phyloP scores from a whole-genome alignment of 208 protist species.

The Wallacemonas rigidus region DNA sequence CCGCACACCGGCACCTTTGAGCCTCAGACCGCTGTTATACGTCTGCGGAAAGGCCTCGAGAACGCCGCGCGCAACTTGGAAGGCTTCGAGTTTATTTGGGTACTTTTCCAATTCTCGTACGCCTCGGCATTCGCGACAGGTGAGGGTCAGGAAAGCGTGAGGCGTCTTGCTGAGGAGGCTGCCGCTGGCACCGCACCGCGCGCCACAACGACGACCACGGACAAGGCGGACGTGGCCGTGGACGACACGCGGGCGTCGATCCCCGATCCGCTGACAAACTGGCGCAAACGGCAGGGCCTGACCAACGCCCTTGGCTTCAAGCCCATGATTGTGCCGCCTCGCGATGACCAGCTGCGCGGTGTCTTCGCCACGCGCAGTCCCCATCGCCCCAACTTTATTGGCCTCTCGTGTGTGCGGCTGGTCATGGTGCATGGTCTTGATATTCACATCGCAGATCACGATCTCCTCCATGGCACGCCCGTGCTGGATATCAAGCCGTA shows the following conservation, averaged over 20 bases:
- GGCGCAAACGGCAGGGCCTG: conserved; percentile 58
- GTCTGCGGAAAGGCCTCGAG: conserved; percentile 73
- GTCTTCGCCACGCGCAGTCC: conserved; percentile 93
- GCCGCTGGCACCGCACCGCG: background rate
- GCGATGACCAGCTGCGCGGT: conserved; percentile 75
- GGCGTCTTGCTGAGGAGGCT: conserved; percentile 22
- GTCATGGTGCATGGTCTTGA: conserved; percentile 78
- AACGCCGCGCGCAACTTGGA: conserved; percentile 82
- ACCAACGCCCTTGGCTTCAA: conserved; percentile 73
- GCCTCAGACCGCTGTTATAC: conserved; percentile 86
- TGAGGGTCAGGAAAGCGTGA: conserved; percentile 48
- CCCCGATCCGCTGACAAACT: conserved; percentile 21
- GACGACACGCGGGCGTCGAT: background rate
- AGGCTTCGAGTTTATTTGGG: conserved; percentile 91
- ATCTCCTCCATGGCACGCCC: conserved; percentile 95
- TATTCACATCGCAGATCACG: conserved; percentile 91
- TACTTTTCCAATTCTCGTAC: conserved; percentile 90
- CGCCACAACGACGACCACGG: background rate
- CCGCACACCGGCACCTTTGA: conserved; percentile 72
- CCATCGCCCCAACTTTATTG: conserved; percentile 93
- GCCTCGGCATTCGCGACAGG: conserved; percentile 64
- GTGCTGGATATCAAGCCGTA: conserved; percentile 98
- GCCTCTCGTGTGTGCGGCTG: conserved; percentile 83
- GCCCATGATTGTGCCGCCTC: conserved; percentile 83
- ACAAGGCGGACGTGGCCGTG: background rate